phyloP scores from a whole-genome alignment of 208 protist species.

The Leishmania turanica region DNA sequence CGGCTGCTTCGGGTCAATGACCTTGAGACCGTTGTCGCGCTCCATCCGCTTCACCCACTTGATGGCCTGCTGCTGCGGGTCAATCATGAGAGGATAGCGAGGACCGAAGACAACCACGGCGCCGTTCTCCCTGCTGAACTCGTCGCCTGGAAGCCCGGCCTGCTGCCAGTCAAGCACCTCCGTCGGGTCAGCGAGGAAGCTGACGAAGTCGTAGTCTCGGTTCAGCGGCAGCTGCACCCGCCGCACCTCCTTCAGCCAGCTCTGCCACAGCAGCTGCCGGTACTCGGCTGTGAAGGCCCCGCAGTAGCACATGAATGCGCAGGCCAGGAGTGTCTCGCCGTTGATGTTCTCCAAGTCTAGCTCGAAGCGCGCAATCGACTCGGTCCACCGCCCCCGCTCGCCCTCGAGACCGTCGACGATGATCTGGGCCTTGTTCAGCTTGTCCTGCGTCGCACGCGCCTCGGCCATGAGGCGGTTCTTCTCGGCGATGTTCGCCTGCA shows the following conservation, averaged over 20 bases:
- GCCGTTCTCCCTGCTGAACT: conserved; percentile 97
- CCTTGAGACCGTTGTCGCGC: conserved; percentile 92
- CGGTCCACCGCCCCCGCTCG: conserved; percentile 97
- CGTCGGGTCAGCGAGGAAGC: conserved; percentile 96
- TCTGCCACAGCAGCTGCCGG: conserved; percentile 89
- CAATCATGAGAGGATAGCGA: conserved; percentile 99
- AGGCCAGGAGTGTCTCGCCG: conserved; percentile 97
- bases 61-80: conserved; percentile 99
- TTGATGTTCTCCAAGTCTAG: conserved; percentile 87
- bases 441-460: conserved; percentile 95
- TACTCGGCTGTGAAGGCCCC: conserved; percentile 97
- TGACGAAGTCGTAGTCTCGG: conserved; percentile 90
- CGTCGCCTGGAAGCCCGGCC: conserved; percentile 95
- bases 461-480: conserved; percentile 94
- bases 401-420: conserved; percentile 97
- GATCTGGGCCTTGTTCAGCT: conserved; percentile 96
- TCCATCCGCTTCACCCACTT: conserved; percentile 98
- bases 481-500: conserved; percentile 91
- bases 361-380: conserved; percentile 94
- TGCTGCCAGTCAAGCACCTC: conserved; percentile 98
- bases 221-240: conserved; percentile 85
- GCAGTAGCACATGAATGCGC: conserved; percentile 97
- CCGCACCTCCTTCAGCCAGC: conserved; percentile 92
- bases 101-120: conserved; percentile 95
- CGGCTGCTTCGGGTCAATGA: conserved; percentile 95